phyloP scores from a whole-genome alignment of 257 asterid species.

The Rubia yunnanensis region DNA sequence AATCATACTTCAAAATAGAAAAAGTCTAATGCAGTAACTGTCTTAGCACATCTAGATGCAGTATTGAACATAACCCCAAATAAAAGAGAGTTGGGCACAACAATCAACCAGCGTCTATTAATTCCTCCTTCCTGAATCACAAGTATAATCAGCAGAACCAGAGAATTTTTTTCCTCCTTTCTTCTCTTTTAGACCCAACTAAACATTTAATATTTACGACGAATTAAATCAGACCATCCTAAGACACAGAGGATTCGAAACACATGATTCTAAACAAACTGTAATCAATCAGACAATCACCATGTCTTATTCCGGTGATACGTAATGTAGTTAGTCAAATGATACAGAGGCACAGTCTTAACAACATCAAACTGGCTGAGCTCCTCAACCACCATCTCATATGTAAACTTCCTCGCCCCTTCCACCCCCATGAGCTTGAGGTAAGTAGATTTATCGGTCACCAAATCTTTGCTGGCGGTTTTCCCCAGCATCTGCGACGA shows the following conservation, averaged over 20 bases:
- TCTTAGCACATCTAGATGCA: too few relatives aligned
- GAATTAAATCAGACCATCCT: not conserved
- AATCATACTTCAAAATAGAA: too few relatives aligned
- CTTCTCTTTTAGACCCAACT: not conserved
- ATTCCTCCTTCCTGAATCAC: not conserved
- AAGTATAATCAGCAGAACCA: not conserved
- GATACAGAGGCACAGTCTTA: constrained; percentile 55
- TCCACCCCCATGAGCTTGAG: constrained; percentile 61
- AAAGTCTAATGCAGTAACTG: too few relatives aligned
- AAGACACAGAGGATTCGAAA: too few relatives aligned
- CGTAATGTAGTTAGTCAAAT: constrained; percentile 53
- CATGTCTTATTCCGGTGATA: constrained; percentile 39
- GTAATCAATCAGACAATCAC: too few relatives aligned
- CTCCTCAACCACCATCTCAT: constrained; percentile 46
- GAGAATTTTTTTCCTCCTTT: too few relatives aligned
- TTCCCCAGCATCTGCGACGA: constrained; percentile 51
- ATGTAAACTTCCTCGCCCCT: constrained; percentile 38
- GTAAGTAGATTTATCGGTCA: constrained; percentile 45
- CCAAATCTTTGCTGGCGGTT: constrained; percentile 63
- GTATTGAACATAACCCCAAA: too few relatives aligned
- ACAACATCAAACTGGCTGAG: constrained; percentile 37
- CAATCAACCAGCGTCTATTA: too few relatives aligned
- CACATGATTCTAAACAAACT: too few relatives aligned
- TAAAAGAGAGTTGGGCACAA: too few relatives aligned
- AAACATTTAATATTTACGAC: not conserved